These are phyloP conservation scores for Cryptococcus neoformans DNA, from an alignment of 1,284 basidiomycete genomes.

Conservation along the genomic window DNA sequence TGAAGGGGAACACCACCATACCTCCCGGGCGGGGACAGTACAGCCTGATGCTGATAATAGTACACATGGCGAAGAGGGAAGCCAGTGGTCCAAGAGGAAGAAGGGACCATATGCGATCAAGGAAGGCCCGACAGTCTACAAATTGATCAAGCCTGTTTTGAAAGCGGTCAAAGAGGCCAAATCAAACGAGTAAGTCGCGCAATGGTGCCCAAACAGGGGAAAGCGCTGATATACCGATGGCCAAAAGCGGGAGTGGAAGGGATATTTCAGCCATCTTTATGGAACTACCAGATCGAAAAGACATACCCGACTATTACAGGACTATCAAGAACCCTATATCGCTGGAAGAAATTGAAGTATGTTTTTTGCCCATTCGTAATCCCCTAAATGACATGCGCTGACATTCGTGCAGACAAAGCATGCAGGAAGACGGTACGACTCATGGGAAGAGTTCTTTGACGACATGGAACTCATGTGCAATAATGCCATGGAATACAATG, in stretches of 20 bases:
- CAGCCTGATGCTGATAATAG: conserved; percentile 9
- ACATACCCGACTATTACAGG: conserved; percentile 91
- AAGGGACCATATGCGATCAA: conserved; percentile 43
- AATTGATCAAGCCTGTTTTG: conserved; percentile 45
- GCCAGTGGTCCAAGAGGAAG: conserved; percentile 20
- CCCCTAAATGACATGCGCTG: not conserved
- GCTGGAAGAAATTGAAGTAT: conserved; percentile 75
- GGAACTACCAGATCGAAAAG: conserved; percentile 67
- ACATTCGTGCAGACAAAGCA: conserved; percentile 56
- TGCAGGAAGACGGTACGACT: conserved; percentile 61
- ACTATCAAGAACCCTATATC: conserved; percentile 80
- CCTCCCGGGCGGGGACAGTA: not conserved
- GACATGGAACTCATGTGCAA: conserved; percentile 84
- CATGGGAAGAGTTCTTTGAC: conserved; percentile 66
- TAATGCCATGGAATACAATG: conserved; percentile 88
- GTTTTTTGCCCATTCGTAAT: conserved; percentile 38
- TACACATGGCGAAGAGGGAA: conserved; percentile 9
- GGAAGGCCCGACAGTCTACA: conserved; percentile 45
- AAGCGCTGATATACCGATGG: no score
- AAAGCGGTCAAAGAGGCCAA: conserved; percentile 36
- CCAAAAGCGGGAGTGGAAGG: conserved; percentile 57
- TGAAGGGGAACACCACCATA: conserved; percentile 3
- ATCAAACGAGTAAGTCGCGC: conserved; percentile 36
- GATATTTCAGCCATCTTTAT: conserved; percentile 69
- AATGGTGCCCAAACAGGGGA: no score